Evolutionary conservation across 179 eudicot genomes (phyloP), one percentile per base, ranked within the genome.

Genomic region (Beta lomatogona): DNA sequence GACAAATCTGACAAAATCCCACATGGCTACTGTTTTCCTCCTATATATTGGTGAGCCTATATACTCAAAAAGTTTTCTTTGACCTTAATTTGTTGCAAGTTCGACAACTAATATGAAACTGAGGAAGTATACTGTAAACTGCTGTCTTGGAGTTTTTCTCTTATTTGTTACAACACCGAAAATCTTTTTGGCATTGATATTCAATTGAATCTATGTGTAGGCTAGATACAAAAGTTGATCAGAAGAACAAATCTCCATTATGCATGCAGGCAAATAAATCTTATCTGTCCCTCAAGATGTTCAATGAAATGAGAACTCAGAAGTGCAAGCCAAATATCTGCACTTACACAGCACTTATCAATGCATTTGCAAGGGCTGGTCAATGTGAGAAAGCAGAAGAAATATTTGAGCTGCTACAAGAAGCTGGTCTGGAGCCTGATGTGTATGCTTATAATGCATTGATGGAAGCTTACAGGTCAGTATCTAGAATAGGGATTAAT

Each of bases 331-430:
- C 94, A 65, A 93, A 93, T 80, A 94, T 94, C 55, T 94, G 98
- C 86, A 94, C 92, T 53, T 94, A 89, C 85, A 94, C 98, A 66
- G 91, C 97, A 67, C 81, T 94, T 76, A 83, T 93, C 67, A 94
- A 94, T 86, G 98, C 97, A 60, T 91, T 90, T 87, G 98, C 97
- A 74, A 91, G 97, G 81, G 96, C 92, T 46, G 98, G 98, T 66
- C 92, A 93, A 60, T 94, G 96, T 86, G 98, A 93, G 81, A 94
- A 93, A 82, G 97, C 97, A 15, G 96, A 93, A 82, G 97, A 94
- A 78, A 83, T 92, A 74, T 94, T 94, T 85, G 98, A 94, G 88
- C 87, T 86, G 86, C 84, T 93, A 72, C 96, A 94, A 77, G 94
- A 90, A 85, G 94, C 90, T 53, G 96, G 97, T 41, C 85, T 76